These are phyloP conservation scores for Leptographium radiaticola DNA, from an alignment of 2,329 filamentous ascomycete genomes.

Conservation along the genomic window DNA sequence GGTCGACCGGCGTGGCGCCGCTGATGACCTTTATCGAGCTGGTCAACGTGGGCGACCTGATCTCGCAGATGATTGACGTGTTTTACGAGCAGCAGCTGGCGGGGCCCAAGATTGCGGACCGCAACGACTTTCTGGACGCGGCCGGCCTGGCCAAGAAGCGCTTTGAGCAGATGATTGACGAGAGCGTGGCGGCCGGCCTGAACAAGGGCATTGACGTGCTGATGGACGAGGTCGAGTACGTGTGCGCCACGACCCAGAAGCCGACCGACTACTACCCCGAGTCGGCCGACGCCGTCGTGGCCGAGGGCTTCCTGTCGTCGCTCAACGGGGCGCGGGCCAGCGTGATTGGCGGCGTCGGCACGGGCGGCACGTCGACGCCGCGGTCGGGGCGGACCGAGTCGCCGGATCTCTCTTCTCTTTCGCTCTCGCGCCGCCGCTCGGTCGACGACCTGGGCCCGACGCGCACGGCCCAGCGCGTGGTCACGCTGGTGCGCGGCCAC, in stretches of 20 bases:
- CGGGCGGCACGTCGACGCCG: conserved; percentile 16
- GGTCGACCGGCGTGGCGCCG: conserved; percentile 56
- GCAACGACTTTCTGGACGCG: conserved; percentile 87
- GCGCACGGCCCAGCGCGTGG: conserved; percentile 63
- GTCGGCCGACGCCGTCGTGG: conserved; percentile 18
- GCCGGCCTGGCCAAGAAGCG: conserved; percentile 93
- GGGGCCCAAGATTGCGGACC: conserved; percentile 68
- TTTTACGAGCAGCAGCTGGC: conserved; percentile 96
- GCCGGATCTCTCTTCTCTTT: no score
- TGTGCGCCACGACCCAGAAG: conserved; percentile 76
- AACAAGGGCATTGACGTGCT: conserved; percentile 97
- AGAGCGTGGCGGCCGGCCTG: conserved; percentile 85
- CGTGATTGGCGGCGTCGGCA: conserved; percentile 12
- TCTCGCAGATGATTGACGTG: conserved; percentile 97
- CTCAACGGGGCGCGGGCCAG: conserved; percentile 10
- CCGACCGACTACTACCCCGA: conserved; percentile 84
- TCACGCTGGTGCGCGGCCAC: conserved; percentile 76
- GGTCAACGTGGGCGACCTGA: conserved; percentile 94
- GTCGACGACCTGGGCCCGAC: conserved; percentile 47
- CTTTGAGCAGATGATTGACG: conserved; percentile 97
- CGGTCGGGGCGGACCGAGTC: conserved; percentile 7
- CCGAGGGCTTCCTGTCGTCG: conserved; percentile 8
- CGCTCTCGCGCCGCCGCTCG: conserved; percentile 19
- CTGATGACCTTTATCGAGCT: conserved; percentile 93
- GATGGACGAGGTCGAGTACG: conserved; percentile 95